Base-by-base conservation (phyloP, 495 filamentous ascomycete species). In the Chlorociboria aeruginascens region DNA sequence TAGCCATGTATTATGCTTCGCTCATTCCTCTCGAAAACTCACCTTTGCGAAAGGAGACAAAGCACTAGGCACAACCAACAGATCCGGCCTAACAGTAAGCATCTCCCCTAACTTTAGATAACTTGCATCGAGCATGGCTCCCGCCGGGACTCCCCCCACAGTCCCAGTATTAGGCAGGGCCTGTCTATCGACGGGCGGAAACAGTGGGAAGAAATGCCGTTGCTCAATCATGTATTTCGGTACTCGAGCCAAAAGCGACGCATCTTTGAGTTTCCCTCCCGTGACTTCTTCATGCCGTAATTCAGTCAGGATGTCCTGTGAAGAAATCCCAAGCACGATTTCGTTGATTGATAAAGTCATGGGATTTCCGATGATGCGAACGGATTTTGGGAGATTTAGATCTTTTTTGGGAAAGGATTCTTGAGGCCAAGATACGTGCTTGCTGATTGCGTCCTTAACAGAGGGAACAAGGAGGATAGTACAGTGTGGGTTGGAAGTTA, bases 91-190 rank as follows among this genome's bases (percentile, higher is more conserved):
- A 2, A 85, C 81, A 51, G 81, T 83, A 53, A 90, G 70, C 78
- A 92, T 88, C 65, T 96, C 92, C 28, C 87, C 90, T 28, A 96
- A 66, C 63, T 93, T 89, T 62, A 89, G 50, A 64, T 95, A 93
- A 50, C 83, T 83, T 17, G 85, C 64, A 63, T 98, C 92, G 40
- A 98, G 62, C 62, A 70, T 63, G 1, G 83, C 77, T 0, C 90
- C 90, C 1, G 79, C 79, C 2, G 80, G 76, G 13, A 72, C 64
- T 8, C 74, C 77, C 20, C 78, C 74, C 8, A 53, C 67, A 7
- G 66, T 73, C 30, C 69, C 77, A 28, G 68, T 73, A 61, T 79
- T 84, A 3, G 83, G 82, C 49, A 90, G 61, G 43, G 67, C 72
- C 46, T 73, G 69, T 37, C 88, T 72, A 34, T 78, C 77, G 20